Evolutionary conservation across 257 asterid genomes (phyloP), one percentile per base, ranked within the genome.

Genomic region (Lycium barbarum): DNA sequence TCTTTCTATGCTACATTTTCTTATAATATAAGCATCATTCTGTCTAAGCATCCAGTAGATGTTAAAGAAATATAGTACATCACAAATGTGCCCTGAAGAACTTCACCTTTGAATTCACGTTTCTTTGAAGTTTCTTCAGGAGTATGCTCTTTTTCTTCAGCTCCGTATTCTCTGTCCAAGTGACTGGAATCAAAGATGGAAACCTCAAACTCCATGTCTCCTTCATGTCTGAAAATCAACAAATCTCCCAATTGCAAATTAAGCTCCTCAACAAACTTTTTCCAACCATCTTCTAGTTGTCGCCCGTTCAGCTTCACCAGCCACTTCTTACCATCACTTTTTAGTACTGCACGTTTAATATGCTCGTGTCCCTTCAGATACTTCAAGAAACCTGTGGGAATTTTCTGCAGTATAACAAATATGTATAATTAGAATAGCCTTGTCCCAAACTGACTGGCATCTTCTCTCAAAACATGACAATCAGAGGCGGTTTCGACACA

Each of bases 121-220:
- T 66, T 66, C n/a, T 66, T 66, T 18, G 10, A 26, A 66, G 47
- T 66, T 14, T 66, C 73, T 66, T 33, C 73, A 63, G 14, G 40
- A 3, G 13, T 63, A 10, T 1, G 71, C 17, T 6, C 15, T 22
- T 63, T 22, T 15, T 83, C 62, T 17, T 40, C 72, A 3, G 58
- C 45, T 45, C 36, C 13, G 18, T 51, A 17, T 68, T 55, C 57
- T 38, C 36, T 68, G 6, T 58, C 78, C 38, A 83, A 74, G 1
- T 38, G 26, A 72, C 71, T 85, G 3, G 81, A 35, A 15, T 85
- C 74, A 58, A 80, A 67, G 4, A 85, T 26, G 49, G 22, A 9
- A 7, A 80, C 87, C 4, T 85, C 83, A 40, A 85, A 85, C 58
- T 79, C 62, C 84, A 38, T 85, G 7, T 80, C 22, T 63, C 87